Conservation (phyloP, 73 alveolate species). For the Paramecium bursaria region DNA sequence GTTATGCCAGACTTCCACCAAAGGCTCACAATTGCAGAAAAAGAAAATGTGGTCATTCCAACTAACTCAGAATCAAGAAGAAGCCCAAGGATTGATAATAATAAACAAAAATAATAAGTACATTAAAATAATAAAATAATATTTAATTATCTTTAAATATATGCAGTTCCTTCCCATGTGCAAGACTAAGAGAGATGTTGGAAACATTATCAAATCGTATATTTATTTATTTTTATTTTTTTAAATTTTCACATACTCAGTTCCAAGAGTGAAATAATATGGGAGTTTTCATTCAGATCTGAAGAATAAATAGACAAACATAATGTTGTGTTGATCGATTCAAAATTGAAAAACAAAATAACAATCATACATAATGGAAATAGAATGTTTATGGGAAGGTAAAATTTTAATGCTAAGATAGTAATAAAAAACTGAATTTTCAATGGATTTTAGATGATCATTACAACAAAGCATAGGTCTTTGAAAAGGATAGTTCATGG, state of each 20-base stretch:
- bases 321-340: slow-evolving; percentile 12
- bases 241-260: too few relatives aligned
- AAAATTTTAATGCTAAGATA: background rate
- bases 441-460: slow-evolving; percentile 12
- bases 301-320: slow-evolving; percentile 31
- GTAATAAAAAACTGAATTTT: background rate
- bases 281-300: slow-evolving; percentile 55
- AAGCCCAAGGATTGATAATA: slow-evolving; percentile 87
- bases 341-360: slow-evolving; percentile 48
- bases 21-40: slow-evolving; percentile 98
- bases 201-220: slow-evolving; percentile 14
- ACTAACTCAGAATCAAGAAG: slow-evolving; percentile 98
- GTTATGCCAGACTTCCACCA: slow-evolving; percentile 91
- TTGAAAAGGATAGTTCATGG: background rate
- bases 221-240: too few relatives aligned
- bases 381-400: slow-evolving; percentile 30
- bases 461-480: slow-evolving; percentile 9
- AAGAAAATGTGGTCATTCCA: slow-evolving; percentile 98
- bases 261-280: slow-evolving; percentile 18
- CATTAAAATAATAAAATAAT: background rate
- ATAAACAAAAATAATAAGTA: background rate
- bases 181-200: background rate
- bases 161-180: slow-evolving; percentile 45
- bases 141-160: background rate
- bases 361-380: slow-evolving; percentile 32